Base-by-base conservation (phyloP, 345 rosid genomes). In the Boechera divaricarpa region DNA sequence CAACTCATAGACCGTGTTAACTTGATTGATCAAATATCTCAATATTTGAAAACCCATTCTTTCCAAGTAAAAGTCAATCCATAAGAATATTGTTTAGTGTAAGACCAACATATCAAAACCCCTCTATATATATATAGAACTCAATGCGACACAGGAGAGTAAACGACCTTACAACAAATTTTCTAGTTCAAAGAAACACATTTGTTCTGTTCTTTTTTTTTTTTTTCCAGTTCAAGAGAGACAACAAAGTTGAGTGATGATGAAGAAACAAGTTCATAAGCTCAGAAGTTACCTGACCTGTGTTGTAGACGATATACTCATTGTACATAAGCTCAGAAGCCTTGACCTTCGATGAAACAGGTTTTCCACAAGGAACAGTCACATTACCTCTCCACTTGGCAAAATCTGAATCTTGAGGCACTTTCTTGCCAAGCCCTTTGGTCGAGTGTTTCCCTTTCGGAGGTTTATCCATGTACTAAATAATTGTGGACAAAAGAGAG, bases 401-500 rank as follows among this genome's bases (percentile, higher is more conserved):
- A 79, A 85, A 91, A 38, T 87, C 98, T 2, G 96, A 83, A n/a
- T 83, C 88, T 75, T 79, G 79, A 4, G 99, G 98, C 52, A 91
- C 86, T 39, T 83, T 86, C 87, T 92, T 92, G 44, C 99, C 96
- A 41, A 91, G 91, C 55, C 98, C 99, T 83, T 92, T 95, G 3
- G 99, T 95, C 3, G 96, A 92, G 77, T 92, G 92, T 87, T 92
- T 95, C 68, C 98, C 98, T 73, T 70, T 65, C 1, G 99, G 98
- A 67, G 92, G 98, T 78, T 89, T 92, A 41, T 92, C 96, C 87
- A 95, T 82, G 78, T 81, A 89, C 97, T 92, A 77, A 26, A 13
- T 21, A 36, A 18, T 48, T 18, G 35, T 21, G 67, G 18, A 54
- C 52, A 35, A 10, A 24, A 32, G 39, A 76, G 48, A 63, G 72